These are phyloP conservation scores for Pterocarpus santalinus DNA, from an alignment of 306 rosid genomes.

Conservation along the genomic window DNA sequence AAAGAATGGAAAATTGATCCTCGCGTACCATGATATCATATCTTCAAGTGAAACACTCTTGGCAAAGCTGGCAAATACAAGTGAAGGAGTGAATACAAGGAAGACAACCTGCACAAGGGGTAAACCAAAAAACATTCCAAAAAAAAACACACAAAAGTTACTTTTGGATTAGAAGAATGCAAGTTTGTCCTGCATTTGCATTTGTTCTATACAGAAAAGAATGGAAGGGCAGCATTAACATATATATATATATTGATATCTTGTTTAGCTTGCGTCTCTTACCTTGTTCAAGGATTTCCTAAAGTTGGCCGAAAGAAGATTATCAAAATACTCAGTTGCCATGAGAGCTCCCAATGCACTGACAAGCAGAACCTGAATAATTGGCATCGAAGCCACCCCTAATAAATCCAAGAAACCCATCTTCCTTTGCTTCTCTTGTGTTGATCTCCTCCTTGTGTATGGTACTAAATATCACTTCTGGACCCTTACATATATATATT, in stretches of 20 bases:
- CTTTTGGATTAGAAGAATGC: background rate
- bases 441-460: background rate
- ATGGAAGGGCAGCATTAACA: slow-evolving; percentile 13
- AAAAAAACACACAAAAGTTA: background rate
- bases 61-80: slow-evolving; percentile 78
- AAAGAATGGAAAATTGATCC: background rate
- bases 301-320: slow-evolving; percentile 70
- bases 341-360: slow-evolving; percentile 80
- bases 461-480: background rate
- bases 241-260: background rate
- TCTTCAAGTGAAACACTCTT: slow-evolving; percentile 77
- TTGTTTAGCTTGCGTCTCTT: background rate
- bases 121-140: background rate
- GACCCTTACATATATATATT: too few relatives aligned
- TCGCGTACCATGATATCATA: slow-evolving; percentile 79
- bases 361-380: slow-evolving; percentile 76
- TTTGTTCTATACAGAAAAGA: background rate
- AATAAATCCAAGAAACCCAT: slow-evolving; percentile 77
- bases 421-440: slow-evolving; percentile 10
- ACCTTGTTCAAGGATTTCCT: slow-evolving; percentile 82
- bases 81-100: slow-evolving; percentile 81
- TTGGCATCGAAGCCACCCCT: slow-evolving; percentile 80
- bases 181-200: slow-evolving; percentile 20
- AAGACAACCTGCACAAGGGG: slow-evolving; percentile 77
- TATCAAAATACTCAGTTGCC: slow-evolving; percentile 62